Base-by-base conservation (phyloP, 768 basidiomycete species). In the Hydnum rufescens region DNA sequence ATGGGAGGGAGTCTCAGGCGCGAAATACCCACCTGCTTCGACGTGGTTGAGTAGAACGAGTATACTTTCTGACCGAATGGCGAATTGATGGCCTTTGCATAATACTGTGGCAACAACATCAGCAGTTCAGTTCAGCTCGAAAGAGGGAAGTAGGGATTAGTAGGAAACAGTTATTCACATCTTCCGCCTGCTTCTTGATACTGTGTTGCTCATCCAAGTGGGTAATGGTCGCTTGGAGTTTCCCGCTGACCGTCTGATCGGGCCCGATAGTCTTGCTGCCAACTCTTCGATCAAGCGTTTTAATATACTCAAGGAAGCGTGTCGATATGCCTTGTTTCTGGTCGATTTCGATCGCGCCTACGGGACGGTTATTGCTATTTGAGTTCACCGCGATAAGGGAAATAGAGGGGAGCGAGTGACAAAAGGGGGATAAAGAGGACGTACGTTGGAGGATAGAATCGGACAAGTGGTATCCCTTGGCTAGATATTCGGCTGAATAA, bases 401-500 rank as follows among this genome's bases (percentile, higher is more conserved):
- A n/a, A n/a, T n/a, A n/a, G n/a, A n/a, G n/a, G n/a, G n/a, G n/a
- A n/a, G n/a, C n/a, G n/a, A n/a, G n/a, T 39, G 36, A 39, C 0
- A 39, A 39, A 13, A 13, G 36, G 13, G 36, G 13, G 36, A 39
- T 13, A 39, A 39, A 22, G 36, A 22, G 22, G 13, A 61, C 66
- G 53, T 52, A 69, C 67, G 60, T 58, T 82, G 71, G 44, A 97
- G 70, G 58, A 90, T 74, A 47, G 70, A 62, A 62, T 97, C 92
- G 18, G 78, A 77, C 26, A 97, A 73, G 49, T 61, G 60, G 67
- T 97, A 96, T 1, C 93, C 95, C 61, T 76, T 78, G 1, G 93
- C 88, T 43, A 99, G 75, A 65, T 92, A 88, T 64, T 96, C 93
- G 28, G 93, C 92, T n/a, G n/a, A n/a, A n/a, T n/a, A n/a, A n/a